These are phyloP conservation scores for Leucosporidium scottii DNA, from an alignment of 768 basidiomycete species.

Conservation along the genomic window DNA sequence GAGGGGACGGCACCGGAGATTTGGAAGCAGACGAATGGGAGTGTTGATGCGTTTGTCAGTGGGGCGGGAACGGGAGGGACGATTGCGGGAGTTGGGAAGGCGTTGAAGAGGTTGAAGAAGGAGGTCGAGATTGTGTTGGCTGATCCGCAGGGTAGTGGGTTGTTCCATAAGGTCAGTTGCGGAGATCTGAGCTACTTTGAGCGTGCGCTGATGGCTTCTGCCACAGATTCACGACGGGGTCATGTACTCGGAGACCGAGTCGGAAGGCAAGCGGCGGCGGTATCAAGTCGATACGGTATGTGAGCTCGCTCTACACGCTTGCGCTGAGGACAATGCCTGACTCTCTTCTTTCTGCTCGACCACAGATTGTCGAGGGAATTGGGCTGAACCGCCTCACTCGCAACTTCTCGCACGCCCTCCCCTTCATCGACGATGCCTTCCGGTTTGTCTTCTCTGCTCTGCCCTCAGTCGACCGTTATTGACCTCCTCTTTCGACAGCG, in stretches of 20 bases:
- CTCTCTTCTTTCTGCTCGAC: background rate
- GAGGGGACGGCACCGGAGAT: conserved; percentile 90
- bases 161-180: conserved; percentile 74
- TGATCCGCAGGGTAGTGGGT: conserved; percentile 88
- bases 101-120: conserved; percentile 66
- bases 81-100: conserved; percentile 73
- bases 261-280: conserved; percentile 83
- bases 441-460: conserved; percentile 48
- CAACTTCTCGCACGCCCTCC: conserved; percentile 77
- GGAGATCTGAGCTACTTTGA: no score
- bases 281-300: conserved; percentile 62
- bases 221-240: conserved; percentile 76
- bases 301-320: background rate
- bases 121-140: conserved; percentile 64
- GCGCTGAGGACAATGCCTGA: no score
- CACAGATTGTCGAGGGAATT: conserved; percentile 48
- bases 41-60: conserved; percentile 73
- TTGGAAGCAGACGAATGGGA: conserved; percentile 82
- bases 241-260: conserved; percentile 88
- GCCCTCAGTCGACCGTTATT: background rate
- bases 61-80: conserved; percentile 98
- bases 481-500: conserved; percentile 47
- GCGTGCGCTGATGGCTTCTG: background rate
- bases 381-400: conserved; percentile 89
- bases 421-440: conserved; percentile 81